A percentile compares a stretch with the other conserved stretches of the same genome.
Evolutionary conservation across 176 grass and related monocot species (phyloP).

Genomic region (Triticum dicoccoides): DNA sequence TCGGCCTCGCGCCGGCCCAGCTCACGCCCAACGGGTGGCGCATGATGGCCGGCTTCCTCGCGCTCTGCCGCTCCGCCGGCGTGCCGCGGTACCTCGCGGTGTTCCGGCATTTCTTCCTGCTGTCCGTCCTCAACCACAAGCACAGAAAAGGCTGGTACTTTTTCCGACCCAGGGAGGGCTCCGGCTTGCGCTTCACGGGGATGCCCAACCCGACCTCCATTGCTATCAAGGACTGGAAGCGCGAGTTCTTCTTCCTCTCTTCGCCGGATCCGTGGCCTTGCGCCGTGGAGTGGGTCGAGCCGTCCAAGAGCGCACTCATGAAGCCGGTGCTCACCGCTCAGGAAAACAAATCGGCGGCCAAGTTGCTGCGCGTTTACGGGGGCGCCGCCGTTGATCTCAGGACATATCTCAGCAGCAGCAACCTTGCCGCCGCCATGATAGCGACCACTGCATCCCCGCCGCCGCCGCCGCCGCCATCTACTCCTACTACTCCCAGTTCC

Average conservation of each 20-base stretch:
- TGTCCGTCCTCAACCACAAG: accelerated
- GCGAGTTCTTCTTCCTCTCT: not conserved
- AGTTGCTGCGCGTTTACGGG: not conserved
- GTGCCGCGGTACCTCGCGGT: not conserved
- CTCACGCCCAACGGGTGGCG: not conserved
- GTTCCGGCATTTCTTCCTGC: not conserved
- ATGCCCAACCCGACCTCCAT: not conserved
- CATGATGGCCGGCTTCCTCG: not conserved
- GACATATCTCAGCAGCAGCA: not conserved
- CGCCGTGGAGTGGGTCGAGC: not conserved
- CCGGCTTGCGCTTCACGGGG: not conserved
- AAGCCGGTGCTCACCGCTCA: not conserved
- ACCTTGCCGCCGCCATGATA: not conserved
- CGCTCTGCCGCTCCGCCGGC: not conserved
- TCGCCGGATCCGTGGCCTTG: not conserved
- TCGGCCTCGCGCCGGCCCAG: not conserved
- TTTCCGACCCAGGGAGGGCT: not conserved
- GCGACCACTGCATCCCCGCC: not conserved
- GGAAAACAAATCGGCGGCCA: not conserved
- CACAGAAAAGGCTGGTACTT: not conserved
- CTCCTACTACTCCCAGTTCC: not conserved
- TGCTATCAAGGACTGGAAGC: not conserved
- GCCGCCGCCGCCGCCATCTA: not conserved
- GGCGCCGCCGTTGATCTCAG: not conserved
- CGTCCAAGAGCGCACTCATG: not conserved